phyloP scores from a whole-genome alignment of 371 early-diverging fungal species.

The Dinochytrium kinnereticum region DNA sequence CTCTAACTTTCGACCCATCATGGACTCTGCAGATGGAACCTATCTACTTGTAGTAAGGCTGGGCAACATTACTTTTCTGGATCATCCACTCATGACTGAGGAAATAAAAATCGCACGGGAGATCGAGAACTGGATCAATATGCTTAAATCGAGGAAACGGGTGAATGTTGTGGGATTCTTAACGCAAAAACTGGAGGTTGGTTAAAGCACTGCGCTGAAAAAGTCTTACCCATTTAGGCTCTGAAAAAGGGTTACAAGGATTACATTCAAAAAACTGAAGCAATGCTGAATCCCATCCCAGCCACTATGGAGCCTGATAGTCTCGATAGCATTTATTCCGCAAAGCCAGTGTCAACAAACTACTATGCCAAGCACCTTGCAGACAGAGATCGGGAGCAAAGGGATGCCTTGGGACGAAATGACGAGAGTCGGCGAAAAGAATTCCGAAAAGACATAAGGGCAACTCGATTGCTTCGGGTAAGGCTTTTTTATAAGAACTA shows the following conservation, averaged over 20 bases:
- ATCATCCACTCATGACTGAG: slow-evolving; percentile 55
- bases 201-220: not conserved
- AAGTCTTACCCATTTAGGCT: slow-evolving; percentile 13
- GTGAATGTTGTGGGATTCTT: slow-evolving; percentile 41
- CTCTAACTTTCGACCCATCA: slow-evolving; percentile 21
- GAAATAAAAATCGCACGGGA: slow-evolving; percentile 45
- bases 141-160: slow-evolving; percentile 37
- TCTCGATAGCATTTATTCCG: slow-evolving; percentile 21
- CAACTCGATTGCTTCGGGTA: slow-evolving; percentile 41
- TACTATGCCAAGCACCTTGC: slow-evolving; percentile 18
- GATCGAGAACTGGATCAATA: slow-evolving; percentile 34
- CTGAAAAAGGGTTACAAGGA: slow-evolving; percentile 33
- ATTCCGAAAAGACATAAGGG: slow-evolving; percentile 37
- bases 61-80: slow-evolving; percentile 30
- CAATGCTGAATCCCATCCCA: not conserved
- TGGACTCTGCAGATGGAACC: slow-evolving; percentile 25
- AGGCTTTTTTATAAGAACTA: not conserved
- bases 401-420: slow-evolving; percentile 5
- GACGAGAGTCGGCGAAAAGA: slow-evolving; percentile 17
- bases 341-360: slow-evolving; percentile 19
- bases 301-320: not conserved
- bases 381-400: slow-evolving; percentile 23
- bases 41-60: slow-evolving; percentile 48
- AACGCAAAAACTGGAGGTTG: slow-evolving; percentile 44
- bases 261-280: slow-evolving; percentile 3